Percentiles rank a stretch among this genome's conserved stretches.
Evolutionary conservation across 345 rosid genomes (phyloP).

Genomic region (Rhizophora apiculata): DNA sequence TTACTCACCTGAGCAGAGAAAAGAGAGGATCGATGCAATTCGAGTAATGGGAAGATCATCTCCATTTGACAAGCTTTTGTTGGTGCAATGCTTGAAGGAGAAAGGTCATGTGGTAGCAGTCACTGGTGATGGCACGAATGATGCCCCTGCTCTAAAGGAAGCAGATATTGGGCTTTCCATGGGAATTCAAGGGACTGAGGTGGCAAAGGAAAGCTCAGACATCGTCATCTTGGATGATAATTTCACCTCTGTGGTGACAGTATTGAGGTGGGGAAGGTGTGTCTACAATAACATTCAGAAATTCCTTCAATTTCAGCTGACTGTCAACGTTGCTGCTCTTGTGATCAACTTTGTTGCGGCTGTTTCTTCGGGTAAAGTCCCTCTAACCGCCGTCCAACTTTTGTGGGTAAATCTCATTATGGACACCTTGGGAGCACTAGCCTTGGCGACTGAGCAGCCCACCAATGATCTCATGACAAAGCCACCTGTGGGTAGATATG

Average conservation of each 20-base stretch:
- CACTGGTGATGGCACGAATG: slow-evolving; percentile 59
- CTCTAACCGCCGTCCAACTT: slow-evolving; percentile 88
- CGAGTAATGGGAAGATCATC: slow-evolving; percentile 69
- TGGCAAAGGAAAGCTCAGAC: slow-evolving; percentile 43
- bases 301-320: slow-evolving; percentile 67
- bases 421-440: slow-evolving; percentile 95
- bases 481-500: slow-evolving; percentile 49
- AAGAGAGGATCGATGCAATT: slow-evolving; percentile 41
- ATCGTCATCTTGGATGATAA: slow-evolving; percentile 36
- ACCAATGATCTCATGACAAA: slow-evolving; percentile 64
- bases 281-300: slow-evolving; percentile 65
- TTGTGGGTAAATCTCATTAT: slow-evolving; percentile 95
- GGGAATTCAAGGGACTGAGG: slow-evolving; percentile 42
- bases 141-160: slow-evolving; percentile 49
- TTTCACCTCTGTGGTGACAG: slow-evolving; percentile 31
- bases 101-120: slow-evolving; percentile 59
- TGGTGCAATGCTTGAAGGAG: slow-evolving; percentile 46
- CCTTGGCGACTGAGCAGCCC: slow-evolving; percentile 88
- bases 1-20: slow-evolving; percentile 50
- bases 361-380: slow-evolving; percentile 71
- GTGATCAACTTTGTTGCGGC: slow-evolving; percentile 67
- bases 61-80: slow-evolving; percentile 49
- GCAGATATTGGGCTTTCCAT: slow-evolving; percentile 42
- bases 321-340: slow-evolving; percentile 61
- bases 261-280: slow-evolving; percentile 62